Evolutionary conservation across 2,329 filamentous ascomycete species (phyloP).

Genomic region (Graphilbum fragrans): DNA sequence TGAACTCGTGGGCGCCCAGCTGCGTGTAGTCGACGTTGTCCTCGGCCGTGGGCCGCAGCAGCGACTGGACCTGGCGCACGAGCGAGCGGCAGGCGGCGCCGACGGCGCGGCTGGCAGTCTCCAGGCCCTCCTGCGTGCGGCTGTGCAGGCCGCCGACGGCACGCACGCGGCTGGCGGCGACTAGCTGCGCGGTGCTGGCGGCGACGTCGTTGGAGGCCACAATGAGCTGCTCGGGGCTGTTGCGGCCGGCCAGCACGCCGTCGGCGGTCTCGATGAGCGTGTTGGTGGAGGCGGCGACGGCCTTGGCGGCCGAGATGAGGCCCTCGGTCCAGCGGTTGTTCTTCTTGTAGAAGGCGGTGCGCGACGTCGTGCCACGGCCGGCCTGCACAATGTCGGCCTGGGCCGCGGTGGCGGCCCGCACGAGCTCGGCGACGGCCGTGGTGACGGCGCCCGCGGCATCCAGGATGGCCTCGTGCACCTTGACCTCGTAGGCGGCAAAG

Average conservation of each 20-base stretch:
- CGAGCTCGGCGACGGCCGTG: slow-evolving; percentile 83
- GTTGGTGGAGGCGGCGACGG: slow-evolving; percentile 86
- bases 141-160: slow-evolving; percentile 77
- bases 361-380: slow-evolving; percentile 74
- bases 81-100: slow-evolving; percentile 76
- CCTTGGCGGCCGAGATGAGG: slow-evolving; percentile 92
- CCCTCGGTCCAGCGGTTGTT: slow-evolving; percentile 99
- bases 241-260: slow-evolving; percentile 81
- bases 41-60: slow-evolving; percentile 77
- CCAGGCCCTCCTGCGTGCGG: slow-evolving; percentile 85
- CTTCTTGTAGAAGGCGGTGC: slow-evolving; percentile 98
- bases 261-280: slow-evolving; percentile 96
- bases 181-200: slow-evolving; percentile 89
- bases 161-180: slow-evolving; percentile 91
- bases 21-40: slow-evolving; percentile 84
- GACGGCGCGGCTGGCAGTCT: slow-evolving; percentile 86
- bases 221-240: slow-evolving; percentile 92
- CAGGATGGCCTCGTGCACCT: slow-evolving; percentile 89
- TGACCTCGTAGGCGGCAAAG: slow-evolving; percentile 91
- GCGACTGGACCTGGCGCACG: slow-evolving; percentile 85
- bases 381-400: slow-evolving; percentile 96
- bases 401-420: slow-evolving; percentile 84
- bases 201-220: slow-evolving; percentile 96
- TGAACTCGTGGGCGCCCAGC: slow-evolving; percentile 90
- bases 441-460: slow-evolving; percentile 90